Conservation (phyloP, 805 yeast species). For the Metschnikowia gelsemii region DNA sequence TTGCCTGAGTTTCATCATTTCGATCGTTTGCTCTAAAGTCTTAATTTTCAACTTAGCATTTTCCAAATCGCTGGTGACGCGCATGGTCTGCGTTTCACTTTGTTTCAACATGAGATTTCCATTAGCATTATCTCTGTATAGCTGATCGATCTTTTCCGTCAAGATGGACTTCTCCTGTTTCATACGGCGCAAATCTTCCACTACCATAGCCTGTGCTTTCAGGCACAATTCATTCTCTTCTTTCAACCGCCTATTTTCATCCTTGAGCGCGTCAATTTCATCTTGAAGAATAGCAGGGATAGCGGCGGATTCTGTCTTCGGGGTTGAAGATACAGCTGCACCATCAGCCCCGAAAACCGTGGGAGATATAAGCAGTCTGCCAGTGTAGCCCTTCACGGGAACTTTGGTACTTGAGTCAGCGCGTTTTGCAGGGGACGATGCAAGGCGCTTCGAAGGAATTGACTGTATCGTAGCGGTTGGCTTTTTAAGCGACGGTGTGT, state of each 20-base stretch:
- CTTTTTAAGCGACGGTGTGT: slow-evolving; percentile 9
- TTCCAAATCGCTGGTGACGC: slow-evolving; percentile 63
- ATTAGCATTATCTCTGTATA: slow-evolving; percentile 40
- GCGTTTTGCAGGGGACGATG: slow-evolving; percentile 67
- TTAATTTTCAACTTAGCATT: slow-evolving; percentile 50
- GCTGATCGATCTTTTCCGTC: slow-evolving; percentile 9
- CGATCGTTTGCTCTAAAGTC: slow-evolving; percentile 50
- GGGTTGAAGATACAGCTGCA: not conserved
- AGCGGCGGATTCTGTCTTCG: not conserved
- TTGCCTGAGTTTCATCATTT: slow-evolving; percentile 30
- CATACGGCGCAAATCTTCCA: slow-evolving; percentile 26
- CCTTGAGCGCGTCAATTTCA: slow-evolving; percentile 44
- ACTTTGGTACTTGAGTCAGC: slow-evolving; percentile 24
- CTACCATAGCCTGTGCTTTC: slow-evolving; percentile 25
- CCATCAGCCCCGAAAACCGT: slow-evolving; percentile 19
- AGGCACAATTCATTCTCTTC: slow-evolving; percentile 22
- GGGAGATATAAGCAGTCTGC: slow-evolving; percentile 39
- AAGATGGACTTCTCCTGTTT: slow-evolving; percentile 29
- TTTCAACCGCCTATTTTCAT: slow-evolving; percentile 52
- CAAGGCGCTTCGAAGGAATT: slow-evolving; percentile 66
- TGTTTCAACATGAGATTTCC: slow-evolving; percentile 55
- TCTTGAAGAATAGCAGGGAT: slow-evolving; percentile 7
- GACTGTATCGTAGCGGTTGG: slow-evolving; percentile 14
- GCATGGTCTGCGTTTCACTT: slow-evolving; percentile 63
- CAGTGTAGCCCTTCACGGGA: slow-evolving; percentile 39